These are phyloP conservation scores for Trichoderma sp. DNA, from an alignment of 2,329 filamentous ascomycete species.

Conservation along the genomic window DNA sequence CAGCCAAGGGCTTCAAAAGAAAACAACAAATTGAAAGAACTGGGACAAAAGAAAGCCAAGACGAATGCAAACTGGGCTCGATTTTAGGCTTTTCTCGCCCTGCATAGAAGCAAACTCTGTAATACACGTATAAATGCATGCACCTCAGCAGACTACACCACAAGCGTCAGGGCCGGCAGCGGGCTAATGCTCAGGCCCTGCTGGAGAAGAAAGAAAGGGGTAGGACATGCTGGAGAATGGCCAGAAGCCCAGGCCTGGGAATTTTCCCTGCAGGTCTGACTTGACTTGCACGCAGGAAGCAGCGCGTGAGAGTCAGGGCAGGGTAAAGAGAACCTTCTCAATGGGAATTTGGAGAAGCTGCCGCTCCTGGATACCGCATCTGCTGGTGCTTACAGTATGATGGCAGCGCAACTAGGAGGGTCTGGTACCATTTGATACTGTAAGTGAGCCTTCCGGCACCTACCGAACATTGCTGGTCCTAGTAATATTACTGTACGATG, in stretches of 20 bases:
- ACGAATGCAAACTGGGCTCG: neutral
- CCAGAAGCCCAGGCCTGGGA: neutral
- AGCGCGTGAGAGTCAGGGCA: conserved; percentile 1
- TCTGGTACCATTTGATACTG: neutral
- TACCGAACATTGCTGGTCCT: conserved; percentile 9
- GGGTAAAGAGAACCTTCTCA: conserved; percentile 4
- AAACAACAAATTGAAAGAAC: neutral
- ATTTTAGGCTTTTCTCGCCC: neutral
- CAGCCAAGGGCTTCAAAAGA: neutral
- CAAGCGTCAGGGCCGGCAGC: neutral
- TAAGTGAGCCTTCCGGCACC: neutral
- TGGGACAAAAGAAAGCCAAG: neutral
- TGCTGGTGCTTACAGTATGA: conserved; percentile 1
- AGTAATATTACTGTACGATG: neutral
- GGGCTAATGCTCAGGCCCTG: neutral
- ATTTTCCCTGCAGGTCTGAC: neutral
- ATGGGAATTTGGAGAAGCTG: neutral
- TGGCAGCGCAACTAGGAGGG: neutral
- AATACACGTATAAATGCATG: neutral
- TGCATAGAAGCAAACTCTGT: neutral
- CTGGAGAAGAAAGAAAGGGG: conserved; percentile 3
- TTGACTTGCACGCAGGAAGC: neutral
- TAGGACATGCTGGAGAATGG: neutral
- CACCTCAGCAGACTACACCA: neutral
- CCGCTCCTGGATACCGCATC: neutral